phyloP scores from a whole-genome alignment of 2,329 filamentous ascomycete species.

The Penicillium aurantiogriseum region DNA sequence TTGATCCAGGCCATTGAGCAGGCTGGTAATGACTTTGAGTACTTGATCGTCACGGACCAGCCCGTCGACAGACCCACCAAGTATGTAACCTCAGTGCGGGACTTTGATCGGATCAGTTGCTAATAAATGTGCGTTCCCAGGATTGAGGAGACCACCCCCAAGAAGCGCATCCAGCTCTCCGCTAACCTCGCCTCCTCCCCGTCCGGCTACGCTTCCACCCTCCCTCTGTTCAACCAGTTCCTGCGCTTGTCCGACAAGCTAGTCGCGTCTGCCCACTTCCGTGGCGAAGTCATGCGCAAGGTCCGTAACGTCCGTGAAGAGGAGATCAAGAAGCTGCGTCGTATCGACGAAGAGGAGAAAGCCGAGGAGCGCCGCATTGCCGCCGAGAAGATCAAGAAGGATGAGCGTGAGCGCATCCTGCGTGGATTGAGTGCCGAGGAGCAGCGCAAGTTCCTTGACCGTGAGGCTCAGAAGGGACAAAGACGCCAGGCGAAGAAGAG shows the following conservation, averaged over 20 bases:
- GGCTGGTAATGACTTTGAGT: slow-evolving; percentile 79
- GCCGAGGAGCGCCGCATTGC: slow-evolving; percentile 57
- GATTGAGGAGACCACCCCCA: slow-evolving; percentile 76
- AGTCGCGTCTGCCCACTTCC: slow-evolving; percentile 75
- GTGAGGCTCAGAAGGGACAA: slow-evolving; percentile 72
- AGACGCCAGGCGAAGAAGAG: slow-evolving; percentile 63
- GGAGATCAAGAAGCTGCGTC: slow-evolving; percentile 74
- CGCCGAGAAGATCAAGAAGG: slow-evolving; percentile 69
- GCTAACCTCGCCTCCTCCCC: slow-evolving; percentile 64
- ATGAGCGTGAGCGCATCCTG: slow-evolving; percentile 82
- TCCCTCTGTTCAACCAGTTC: slow-evolving; percentile 78
- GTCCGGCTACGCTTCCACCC: slow-evolving; percentile 62
- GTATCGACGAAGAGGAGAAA: slow-evolving; percentile 70
- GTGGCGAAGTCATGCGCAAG: slow-evolving; percentile 84
- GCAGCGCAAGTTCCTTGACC: slow-evolving; percentile 81
- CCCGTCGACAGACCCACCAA: slow-evolving; percentile 81
- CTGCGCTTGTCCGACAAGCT: slow-evolving; percentile 81
- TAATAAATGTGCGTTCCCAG: slow-evolving; percentile 44
- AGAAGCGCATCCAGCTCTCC: slow-evolving; percentile 82
- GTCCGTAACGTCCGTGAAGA: slow-evolving; percentile 77
- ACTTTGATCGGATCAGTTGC: neutral
- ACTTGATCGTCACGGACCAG: slow-evolving; percentile 85
- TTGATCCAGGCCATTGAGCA: slow-evolving; percentile 74
- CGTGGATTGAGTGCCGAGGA: slow-evolving; percentile 75
- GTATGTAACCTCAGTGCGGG: slow-evolving; percentile 52